Percentiles rank a stretch among this genome's conserved stretches.
phyloP scores from a whole-genome alignment of 2,329 filamentous ascomycete genomes.

The Geoglossum cookeanum region DNA sequence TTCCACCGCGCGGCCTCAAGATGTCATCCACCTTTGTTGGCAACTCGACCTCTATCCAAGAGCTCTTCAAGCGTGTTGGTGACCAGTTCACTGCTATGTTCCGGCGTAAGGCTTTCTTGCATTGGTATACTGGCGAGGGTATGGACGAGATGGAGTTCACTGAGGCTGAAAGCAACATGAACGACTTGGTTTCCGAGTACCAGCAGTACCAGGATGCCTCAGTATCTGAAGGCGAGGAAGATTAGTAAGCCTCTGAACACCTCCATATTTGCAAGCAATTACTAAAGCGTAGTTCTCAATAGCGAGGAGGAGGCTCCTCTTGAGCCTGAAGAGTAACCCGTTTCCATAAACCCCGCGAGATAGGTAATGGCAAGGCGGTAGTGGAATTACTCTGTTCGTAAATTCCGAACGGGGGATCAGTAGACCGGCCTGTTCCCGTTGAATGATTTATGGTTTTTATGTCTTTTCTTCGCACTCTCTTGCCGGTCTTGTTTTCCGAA shows the following conservation, averaged over 20 bases:
- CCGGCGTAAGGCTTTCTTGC: constrained; percentile 99
- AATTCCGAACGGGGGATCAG: background rate
- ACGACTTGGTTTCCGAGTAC: constrained; percentile 98
- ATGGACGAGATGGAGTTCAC: constrained; percentile 99
- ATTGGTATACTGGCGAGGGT: constrained; percentile 99
- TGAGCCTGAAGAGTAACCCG: constrained; percentile 51
- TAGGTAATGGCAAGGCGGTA: background rate
- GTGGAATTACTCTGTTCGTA: background rate
- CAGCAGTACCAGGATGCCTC: constrained; percentile 99
- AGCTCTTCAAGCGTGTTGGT: constrained; percentile 99
- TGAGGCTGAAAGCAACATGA: constrained; percentile 99
- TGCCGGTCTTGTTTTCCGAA: background rate
- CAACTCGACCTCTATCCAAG: constrained; percentile 99
- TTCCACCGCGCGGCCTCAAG: constrained; percentile 91
- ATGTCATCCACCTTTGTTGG: constrained; percentile 99
- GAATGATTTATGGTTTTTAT: constrained; percentile 1
- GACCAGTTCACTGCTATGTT: constrained; percentile 99
- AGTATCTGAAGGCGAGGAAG: constrained; percentile 92
- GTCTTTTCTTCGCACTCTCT: background rate
- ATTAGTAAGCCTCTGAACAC: constrained; percentile 35
- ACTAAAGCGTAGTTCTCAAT: constrained; percentile 2
- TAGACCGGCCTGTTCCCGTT: background rate
- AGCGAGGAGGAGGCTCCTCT: constrained; percentile 58
- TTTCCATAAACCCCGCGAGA: background rate
- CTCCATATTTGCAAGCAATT: background rate